phyloP scores from a whole-genome alignment of 305 asterid genomes.

The Ilex paraguariensis region DNA sequence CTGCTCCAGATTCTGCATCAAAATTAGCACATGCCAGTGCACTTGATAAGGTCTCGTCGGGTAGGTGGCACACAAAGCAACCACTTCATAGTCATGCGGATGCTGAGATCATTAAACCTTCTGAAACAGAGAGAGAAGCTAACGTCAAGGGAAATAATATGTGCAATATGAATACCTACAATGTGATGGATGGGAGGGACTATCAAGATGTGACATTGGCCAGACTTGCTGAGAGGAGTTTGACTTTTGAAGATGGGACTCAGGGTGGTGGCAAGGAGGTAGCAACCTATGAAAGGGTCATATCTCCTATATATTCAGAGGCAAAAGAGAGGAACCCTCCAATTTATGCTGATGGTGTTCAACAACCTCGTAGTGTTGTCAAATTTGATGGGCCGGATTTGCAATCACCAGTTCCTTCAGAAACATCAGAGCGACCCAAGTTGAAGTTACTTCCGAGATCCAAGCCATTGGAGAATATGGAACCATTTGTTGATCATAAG shows the following conservation, averaged over 20 bases:
- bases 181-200: slow-evolving; percentile 31
- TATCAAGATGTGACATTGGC: slow-evolving; percentile 30
- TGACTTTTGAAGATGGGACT: slow-evolving; percentile 42
- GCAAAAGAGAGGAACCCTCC: slow-evolving; percentile 37
- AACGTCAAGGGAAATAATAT: slow-evolving; percentile 23
- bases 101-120: slow-evolving; percentile 34
- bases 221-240: slow-evolving; percentile 47
- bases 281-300: slow-evolving; percentile 39
- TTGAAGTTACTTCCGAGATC: slow-evolving; percentile 90
- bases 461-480: slow-evolving; percentile 64
- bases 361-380: slow-evolving; percentile 21
- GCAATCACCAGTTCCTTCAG: slow-evolving; percentile 41
- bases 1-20: slow-evolving; percentile 67
- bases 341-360: slow-evolving; percentile 30
- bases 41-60: slow-evolving; percentile 83
- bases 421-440: slow-evolving; percentile 66
- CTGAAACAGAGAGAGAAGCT: slow-evolving; percentile 33
- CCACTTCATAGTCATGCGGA: slow-evolving; percentile 42
- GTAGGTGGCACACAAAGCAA: slow-evolving; percentile 85
- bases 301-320: slow-evolving; percentile 32
- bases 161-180: slow-evolving; percentile 26
- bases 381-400: slow-evolving; percentile 39
- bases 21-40: slow-evolving; percentile 96
- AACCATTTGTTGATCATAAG: slow-evolving; percentile 35
- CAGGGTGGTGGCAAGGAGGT: slow-evolving; percentile 35